Percentiles rank a stretch among this genome's conserved stretches.
These are phyloP conservation scores for Hura crepitans DNA, from an alignment of 441 rosid species.

Conservation along the genomic window DNA sequence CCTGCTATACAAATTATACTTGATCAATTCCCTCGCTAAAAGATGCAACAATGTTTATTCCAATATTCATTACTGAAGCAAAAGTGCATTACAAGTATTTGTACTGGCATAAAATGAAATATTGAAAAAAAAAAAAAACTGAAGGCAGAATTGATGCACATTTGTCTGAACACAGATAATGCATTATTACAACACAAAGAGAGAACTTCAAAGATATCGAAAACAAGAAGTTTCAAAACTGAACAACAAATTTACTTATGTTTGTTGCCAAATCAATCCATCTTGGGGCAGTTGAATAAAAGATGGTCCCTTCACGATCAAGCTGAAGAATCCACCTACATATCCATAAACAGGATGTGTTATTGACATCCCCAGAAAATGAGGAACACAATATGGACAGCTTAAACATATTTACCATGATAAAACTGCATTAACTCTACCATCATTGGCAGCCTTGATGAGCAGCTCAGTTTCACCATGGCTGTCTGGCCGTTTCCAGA, in stretches of 20 bases:
- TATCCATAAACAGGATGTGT: conserved; percentile 4
- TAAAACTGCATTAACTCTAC: conserved; percentile 73
- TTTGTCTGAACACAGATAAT: not conserved
- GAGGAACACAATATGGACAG: conserved; percentile 4
- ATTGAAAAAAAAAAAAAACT: not conserved
- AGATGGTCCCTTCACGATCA: conserved; percentile 73
- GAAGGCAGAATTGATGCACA: too few species aligned
- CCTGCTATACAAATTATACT: conserved; percentile 1
- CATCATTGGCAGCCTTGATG: conserved; percentile 52
- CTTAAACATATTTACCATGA: conserved; percentile 56
- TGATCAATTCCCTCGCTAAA: not conserved
- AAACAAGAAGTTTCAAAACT: not conserved
- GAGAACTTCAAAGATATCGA: not conserved
- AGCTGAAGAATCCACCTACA: conserved; percentile 97
- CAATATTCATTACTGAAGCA: not conserved
- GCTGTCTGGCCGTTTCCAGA: conserved; percentile 87
- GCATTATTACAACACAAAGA: not conserved
- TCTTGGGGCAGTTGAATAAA: conserved; percentile 83
- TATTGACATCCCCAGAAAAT: not conserved
- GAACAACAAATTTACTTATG: conserved; percentile 27
- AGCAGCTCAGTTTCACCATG: conserved; percentile 49
- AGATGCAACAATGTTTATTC: not conserved
- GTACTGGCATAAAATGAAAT: not conserved
- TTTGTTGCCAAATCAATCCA: conserved; percentile 56
- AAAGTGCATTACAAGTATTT: not conserved